Conservation (phyloP, 176 grass and related monocot genomes). For the Thinopyrum elongatum region DNA sequence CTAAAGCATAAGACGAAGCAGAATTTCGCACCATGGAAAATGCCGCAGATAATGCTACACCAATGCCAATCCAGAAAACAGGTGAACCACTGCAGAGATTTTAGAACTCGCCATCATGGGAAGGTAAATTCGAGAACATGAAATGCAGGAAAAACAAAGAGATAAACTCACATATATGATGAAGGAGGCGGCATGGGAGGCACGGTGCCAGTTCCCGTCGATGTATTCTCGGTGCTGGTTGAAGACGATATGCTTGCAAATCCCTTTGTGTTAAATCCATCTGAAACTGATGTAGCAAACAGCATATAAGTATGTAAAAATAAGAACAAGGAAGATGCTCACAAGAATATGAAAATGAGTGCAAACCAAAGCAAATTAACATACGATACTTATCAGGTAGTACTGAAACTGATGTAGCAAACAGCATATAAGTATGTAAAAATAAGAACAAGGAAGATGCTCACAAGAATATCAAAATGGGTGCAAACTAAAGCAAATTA, state of each 20-base stretch:
- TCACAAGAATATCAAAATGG: conserved; percentile 8
- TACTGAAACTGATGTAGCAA: conserved; percentile 23
- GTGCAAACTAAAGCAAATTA: neutral
- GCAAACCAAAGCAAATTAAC: neutral
- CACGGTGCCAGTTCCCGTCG: conserved; percentile 51
- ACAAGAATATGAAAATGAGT: conserved; percentile 8
- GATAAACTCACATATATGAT: conserved; percentile 51
- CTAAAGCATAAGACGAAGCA: neutral
- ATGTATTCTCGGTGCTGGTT: conserved; percentile 36
- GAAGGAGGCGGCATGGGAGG: conserved; percentile 44
- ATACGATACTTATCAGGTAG: neutral
- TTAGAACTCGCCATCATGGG: neutral
- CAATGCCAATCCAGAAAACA: conserved; percentile 96
- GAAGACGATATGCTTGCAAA: conserved; percentile 79
- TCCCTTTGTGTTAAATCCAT: conserved; percentile 49
- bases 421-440: neutral
- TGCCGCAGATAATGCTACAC: conserved; percentile 74
- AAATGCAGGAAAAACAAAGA: neutral
- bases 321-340: neutral
- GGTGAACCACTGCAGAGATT: conserved; percentile 75
- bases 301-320: neutral
- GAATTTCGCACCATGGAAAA: conserved; percentile 67
- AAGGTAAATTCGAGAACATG: neutral
- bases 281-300: conserved; percentile 16
- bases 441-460: conserved; percentile 5